Evolutionary conservation across 2,329 filamentous ascomycete genomes (phyloP).

Genomic region (Fusarium gaditjirri): DNA sequence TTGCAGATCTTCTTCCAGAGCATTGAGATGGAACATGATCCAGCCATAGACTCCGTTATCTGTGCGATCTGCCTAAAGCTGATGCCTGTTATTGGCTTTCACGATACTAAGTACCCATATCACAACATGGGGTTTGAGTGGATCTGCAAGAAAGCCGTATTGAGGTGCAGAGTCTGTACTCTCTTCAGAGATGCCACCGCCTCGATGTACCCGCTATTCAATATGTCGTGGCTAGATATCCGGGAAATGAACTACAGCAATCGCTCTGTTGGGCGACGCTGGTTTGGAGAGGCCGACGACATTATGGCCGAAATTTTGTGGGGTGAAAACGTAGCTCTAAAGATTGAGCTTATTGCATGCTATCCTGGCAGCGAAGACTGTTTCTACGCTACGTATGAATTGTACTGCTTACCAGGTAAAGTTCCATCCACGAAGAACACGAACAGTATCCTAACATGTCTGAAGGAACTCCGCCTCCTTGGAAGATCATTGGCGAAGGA

Average conservation of each 20-base stretch:
- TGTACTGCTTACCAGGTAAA: not conserved
- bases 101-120: not conserved
- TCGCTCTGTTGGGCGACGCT: fast-evolving
- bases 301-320: not conserved
- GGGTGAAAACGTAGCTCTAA: not conserved
- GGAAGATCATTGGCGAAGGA: not conserved
- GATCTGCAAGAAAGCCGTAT: fast-evolving
- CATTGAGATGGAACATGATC: not conserved
- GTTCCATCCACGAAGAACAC: no score
- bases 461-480: not conserved
- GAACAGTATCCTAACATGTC: not conserved
- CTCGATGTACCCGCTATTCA: not conserved
- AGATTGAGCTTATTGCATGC: not conserved
- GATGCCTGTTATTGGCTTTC: not conserved
- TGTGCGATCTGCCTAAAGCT: not conserved
- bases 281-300: not conserved
- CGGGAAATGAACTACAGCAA: not conserved
- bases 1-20: not conserved
- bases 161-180: not conserved
- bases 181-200: not conserved
- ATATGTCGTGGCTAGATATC: fast-evolving
- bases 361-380: fast-evolving
- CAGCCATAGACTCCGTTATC: not conserved
- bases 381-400: fast-evolving
- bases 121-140: not conserved